Evolutionary conservation across 108 stramenopile genomes (phyloP), one percentile per base, ranked within the genome.

Genomic region (Fragilariopsis cylindrus): DNA sequence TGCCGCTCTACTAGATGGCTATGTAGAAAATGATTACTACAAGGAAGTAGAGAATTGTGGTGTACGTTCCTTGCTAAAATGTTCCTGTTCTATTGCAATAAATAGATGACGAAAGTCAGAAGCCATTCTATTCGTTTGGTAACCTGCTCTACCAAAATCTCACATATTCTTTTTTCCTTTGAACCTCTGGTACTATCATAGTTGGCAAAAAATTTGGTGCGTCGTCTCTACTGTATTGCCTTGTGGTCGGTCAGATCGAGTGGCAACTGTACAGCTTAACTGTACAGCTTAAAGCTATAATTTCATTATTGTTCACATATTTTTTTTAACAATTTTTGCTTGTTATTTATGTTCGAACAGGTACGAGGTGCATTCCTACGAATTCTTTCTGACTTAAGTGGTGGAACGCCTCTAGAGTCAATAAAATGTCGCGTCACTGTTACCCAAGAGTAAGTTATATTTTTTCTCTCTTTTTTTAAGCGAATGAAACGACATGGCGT

Each of bases 381-480:
- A 19, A 78, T 88, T 19, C 82, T 84, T 57, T 80, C 82, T 11
- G 87, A 88, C 67, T 63, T 88, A 39, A 71, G 82, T 15, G 87
- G 87, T 46, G 87, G 84, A 16, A 85, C 84, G 5, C 78, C 80
- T 18, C 68, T 88, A 7, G 87, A 88, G 73, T 74, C 78, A 46
- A 74, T 88, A 62, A 88, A 88, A 60, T 77, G 79, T 70, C 74
- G 81, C 9, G 79, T 80, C 30, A 79, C 85, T 40, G 76, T 69
- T 47, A 73, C 76, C 46, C 71, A 60, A 42, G 80, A 81, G 44
- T 49, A 13, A 5, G 54, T 71, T 13, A 7, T 16, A 52, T 13
- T 13, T 13, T 40, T 15, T 60, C 39, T 16, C 60, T 60, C 15
- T 60, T 40, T 21, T 40, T 11, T n/a, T 11, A 60, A 16, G 19